Conservation (phyloP, 345 rosid species). For the Hevea brasiliensis region DNA sequence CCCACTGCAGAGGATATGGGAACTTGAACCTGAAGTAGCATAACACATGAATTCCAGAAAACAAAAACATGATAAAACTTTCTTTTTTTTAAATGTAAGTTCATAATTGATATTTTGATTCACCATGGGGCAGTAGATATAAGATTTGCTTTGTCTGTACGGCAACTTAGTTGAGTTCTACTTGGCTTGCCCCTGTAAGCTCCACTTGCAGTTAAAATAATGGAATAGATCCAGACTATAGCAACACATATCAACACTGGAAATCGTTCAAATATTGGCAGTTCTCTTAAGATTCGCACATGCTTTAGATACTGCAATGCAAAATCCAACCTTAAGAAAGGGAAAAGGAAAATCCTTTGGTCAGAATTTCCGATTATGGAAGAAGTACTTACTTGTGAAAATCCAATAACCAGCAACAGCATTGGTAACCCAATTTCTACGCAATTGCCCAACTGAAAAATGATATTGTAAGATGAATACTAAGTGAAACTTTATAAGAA, state of each 20-base stretch:
- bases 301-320: slow-evolving; percentile 34
- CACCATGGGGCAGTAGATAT: slow-evolving; percentile 37
- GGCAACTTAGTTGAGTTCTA: slow-evolving; percentile 31
- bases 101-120: not conserved
- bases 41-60: not conserved
- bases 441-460: slow-evolving; percentile 32
- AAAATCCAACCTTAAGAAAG: not conserved
- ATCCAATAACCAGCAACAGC: slow-evolving; percentile 32
- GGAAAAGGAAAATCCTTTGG: not conserved
- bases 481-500: not conserved
- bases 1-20: slow-evolving; percentile 41
- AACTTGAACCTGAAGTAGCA: slow-evolving; percentile 31
- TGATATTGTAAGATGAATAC: not conserved
- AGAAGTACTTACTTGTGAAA: slow-evolving; percentile 28
- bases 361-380: not conserved
- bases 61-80: not conserved
- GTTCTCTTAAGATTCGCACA: slow-evolving; percentile 26
- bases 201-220: slow-evolving; percentile 33
- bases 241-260: slow-evolving; percentile 31
- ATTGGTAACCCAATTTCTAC: slow-evolving; percentile 38
- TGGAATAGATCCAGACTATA: slow-evolving; percentile 32
- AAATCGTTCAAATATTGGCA: slow-evolving; percentile 35
- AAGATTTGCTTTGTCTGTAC: slow-evolving; percentile 35
- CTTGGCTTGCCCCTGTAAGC: slow-evolving; percentile 30
- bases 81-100: not conserved